Evolutionary conservation across 2,329 filamentous ascomycete genomes (phyloP).

Genomic region (Neoarthrinium moseri): DNA sequence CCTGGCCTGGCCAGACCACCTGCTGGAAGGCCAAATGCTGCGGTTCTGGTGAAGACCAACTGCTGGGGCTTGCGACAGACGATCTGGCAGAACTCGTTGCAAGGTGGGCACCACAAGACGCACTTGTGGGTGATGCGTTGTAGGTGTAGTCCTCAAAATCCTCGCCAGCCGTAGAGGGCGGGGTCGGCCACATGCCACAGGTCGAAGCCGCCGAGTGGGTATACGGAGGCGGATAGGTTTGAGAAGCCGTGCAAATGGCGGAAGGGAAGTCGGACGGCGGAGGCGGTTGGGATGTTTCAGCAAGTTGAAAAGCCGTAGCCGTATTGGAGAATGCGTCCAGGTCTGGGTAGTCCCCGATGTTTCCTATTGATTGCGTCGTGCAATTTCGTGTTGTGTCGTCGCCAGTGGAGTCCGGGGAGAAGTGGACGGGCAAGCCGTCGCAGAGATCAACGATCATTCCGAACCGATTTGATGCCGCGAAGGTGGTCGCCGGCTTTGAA

Average conservation of each 20-base stretch:
- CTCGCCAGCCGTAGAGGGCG: constrained; percentile 31
- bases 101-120: constrained; percentile 9
- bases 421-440: constrained; percentile 23
- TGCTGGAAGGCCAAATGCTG: constrained; percentile 16
- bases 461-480: no score
- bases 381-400: constrained; percentile 15
- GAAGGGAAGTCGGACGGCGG: constrained; percentile 8
- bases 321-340: constrained; percentile 14
- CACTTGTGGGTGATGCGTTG: constrained; percentile 28
- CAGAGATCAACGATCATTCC: constrained; percentile 19
- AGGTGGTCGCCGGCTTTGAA: no score
- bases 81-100: constrained; percentile 10
- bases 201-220: constrained; percentile 21
- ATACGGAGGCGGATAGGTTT: constrained; percentile 14
- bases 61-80: constrained; percentile 25
- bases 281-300: constrained; percentile 16
- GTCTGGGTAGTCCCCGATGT: constrained; percentile 10
- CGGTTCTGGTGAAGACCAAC: constrained; percentile 22
- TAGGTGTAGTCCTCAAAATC: constrained; percentile 37
- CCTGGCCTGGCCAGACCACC: constrained; percentile 12
- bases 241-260: constrained; percentile 13
- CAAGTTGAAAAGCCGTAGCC: constrained; percentile 16
- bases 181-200: constrained; percentile 31
- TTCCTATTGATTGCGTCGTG: constrained; percentile 22
- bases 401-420: constrained; percentile 12